These are phyloP conservation scores for Primulina tabacum DNA, from an alignment of 257 asterid species.

Conservation along the genomic window DNA sequence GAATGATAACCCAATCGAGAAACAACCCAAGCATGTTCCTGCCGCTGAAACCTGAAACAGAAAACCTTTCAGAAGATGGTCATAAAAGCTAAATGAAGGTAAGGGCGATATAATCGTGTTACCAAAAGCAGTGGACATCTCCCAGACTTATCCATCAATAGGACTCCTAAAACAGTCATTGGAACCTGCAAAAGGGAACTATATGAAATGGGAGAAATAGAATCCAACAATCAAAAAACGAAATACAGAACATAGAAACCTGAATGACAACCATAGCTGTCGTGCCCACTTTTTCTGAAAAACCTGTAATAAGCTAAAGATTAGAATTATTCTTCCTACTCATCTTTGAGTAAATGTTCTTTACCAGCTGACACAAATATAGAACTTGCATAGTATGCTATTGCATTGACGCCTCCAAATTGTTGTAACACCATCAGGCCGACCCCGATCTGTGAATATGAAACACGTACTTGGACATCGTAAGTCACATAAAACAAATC, in stretches of 20 bases:
- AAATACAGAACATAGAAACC: constrained; percentile 32
- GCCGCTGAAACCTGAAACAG: constrained; percentile 60
- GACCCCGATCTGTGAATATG: constrained; percentile 65
- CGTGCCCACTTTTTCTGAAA: constrained; percentile 63
- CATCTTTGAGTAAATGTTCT: constrained; percentile 11
- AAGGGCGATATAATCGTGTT: constrained; percentile 6
- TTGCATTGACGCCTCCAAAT: constrained; percentile 84
- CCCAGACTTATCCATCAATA: constrained; percentile 82
- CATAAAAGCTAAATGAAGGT: not conserved
- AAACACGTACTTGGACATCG: not conserved
- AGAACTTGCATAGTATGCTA: constrained; percentile 81
- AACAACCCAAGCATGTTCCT: constrained; percentile 84
- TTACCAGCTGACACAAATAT: constrained; percentile 81
- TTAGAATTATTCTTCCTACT: constrained; percentile 12
- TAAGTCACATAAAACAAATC: not conserved
- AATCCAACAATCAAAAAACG: not conserved
- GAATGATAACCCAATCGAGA: constrained; percentile 62
- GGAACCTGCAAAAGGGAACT: constrained; percentile 62
- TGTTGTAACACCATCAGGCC: constrained; percentile 92
- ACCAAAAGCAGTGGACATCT: constrained; percentile 77
- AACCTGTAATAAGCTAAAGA: constrained; percentile 44
- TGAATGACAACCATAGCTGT: constrained; percentile 82
- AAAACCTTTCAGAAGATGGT: constrained; percentile 18
- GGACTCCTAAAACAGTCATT: constrained; percentile 61
- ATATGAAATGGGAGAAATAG: not conserved